Conservation (phyloP, 129 eudicot genomes). For the Arctium minus region DNA sequence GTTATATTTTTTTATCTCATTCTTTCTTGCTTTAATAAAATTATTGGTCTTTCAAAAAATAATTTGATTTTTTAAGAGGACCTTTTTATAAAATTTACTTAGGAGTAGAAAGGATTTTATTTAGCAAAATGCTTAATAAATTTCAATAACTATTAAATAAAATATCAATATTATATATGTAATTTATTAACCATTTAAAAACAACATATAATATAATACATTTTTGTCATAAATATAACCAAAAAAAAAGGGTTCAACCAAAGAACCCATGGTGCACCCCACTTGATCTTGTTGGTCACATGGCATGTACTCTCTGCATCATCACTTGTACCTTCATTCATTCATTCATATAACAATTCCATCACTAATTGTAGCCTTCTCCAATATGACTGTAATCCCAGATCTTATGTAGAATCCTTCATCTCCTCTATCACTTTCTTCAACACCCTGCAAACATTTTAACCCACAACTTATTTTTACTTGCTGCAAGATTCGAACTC, state of each 20-base stretch:
- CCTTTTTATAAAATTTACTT: too few species aligned
- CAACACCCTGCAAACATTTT: constrained; percentile 54
- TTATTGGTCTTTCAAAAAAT: too few species aligned
- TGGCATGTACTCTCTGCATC: constrained; percentile 27
- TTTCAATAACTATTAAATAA: not conserved
- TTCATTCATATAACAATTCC: constrained; percentile 64
- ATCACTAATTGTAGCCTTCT: constrained; percentile 85
- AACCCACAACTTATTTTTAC: not conserved
- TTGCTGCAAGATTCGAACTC: not conserved
- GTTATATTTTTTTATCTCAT: too few species aligned
- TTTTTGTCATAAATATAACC: not conserved
- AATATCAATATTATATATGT: not conserved
- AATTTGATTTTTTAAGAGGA: too few species aligned
- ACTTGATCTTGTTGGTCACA: constrained; percentile 11
- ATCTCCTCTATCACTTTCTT: constrained; percentile 79
- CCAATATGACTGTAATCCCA: constrained; percentile 78
- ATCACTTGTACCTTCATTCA: constrained; percentile 17
- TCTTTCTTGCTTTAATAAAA: too few species aligned
- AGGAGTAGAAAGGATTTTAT: too few species aligned
- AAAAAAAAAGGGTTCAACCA: constrained; percentile 6
- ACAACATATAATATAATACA: not conserved
- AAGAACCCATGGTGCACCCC: constrained; percentile 20
- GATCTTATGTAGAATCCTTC: constrained; percentile 95
- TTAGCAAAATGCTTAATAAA: not conserved
- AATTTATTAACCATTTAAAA: not conserved